Evolutionary conservation across 2,329 filamentous ascomycete genomes (phyloP).

Genomic region (Fusarium tupiense): DNA sequence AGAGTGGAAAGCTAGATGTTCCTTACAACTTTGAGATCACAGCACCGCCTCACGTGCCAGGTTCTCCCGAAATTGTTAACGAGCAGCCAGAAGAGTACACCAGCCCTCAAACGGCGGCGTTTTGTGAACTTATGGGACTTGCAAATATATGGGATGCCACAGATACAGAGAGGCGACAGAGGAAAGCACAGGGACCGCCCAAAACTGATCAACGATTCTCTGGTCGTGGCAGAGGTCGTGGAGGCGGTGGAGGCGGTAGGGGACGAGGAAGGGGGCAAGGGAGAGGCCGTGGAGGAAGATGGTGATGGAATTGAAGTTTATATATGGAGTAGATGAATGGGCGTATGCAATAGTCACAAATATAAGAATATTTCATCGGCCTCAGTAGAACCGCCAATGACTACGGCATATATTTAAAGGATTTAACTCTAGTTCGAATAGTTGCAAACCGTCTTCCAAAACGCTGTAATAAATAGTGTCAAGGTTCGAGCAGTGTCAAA

Average conservation of each 20-base stretch:
- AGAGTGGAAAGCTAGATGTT: constrained; percentile 69
- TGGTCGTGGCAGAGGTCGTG: constrained; percentile 48
- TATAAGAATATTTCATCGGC: not conserved
- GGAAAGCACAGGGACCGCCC: constrained; percentile 67
- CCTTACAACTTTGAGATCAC: constrained; percentile 82
- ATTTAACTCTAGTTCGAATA: not conserved
- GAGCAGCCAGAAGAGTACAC: constrained; percentile 82
- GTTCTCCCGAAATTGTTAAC: constrained; percentile 64
- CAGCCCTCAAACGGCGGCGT: constrained; percentile 85
- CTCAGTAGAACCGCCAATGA: not conserved
- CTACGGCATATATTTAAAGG: not conserved
- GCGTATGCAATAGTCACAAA: not conserved
- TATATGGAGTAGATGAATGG: not conserved
- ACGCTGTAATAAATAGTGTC: not conserved
- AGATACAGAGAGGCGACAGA: constrained; percentile 73
- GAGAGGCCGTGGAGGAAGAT: constrained; percentile 37
- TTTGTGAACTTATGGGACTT: constrained; percentile 82
- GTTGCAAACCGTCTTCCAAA: not conserved
- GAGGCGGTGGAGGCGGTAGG: constrained; percentile 48
- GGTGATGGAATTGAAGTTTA: constrained; percentile 9
- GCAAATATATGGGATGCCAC: constrained; percentile 78
- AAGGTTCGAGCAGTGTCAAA: too few species aligned
- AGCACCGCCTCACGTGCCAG: constrained; percentile 74
- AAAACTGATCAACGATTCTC: constrained; percentile 50
- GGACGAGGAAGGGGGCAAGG: constrained; percentile 43